Base-by-base conservation (phyloP, 2,329 filamentous ascomycete species). In the Shiraia bambusicola region DNA sequence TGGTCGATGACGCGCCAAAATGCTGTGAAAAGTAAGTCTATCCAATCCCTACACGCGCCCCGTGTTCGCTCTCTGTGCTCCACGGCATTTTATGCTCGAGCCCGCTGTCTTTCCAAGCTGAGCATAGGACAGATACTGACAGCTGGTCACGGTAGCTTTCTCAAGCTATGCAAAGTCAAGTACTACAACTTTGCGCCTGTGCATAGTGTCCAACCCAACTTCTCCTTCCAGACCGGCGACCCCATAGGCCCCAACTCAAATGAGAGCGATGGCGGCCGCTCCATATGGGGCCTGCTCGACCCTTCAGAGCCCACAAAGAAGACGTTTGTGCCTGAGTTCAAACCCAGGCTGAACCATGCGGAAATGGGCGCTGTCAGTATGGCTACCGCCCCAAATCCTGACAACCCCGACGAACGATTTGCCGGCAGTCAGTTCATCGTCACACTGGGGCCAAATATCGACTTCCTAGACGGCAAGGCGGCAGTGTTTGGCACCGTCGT, bases 171-270 rank as follows among this genome's bases (percentile, higher is more conserved):
- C 82, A 97, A 97, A 74, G 77, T 90, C 72, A 98, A 96, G 75
- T 98, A 97, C 75, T 98, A 96, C 82, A 97, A 97, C 75, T 97
- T 94, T 69, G 84, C 90, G 5, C 93, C 92, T 17, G 75, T 97
- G 40, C 88, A 96, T 73, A 90, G 86, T 54, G 82, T 98, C 27
- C 93, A 96, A 66, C 93, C 92, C 68, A 84, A 89, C 71, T 97
- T 96, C 72, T 95, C 91, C 47, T 95, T 95, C 71, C 92, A 97
- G 71, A 94, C 88, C 24, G 92, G 92, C 66, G 93, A 97, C 63
- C 92, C 92, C 10, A 83, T 97, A 38, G 92, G 93, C 10, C 92
- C 91, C 10, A 81, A 86, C 42, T 88, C 89, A 11, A 75, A 81
- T 56, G 82, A 90, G 33, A 95, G 91, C 58, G 89, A 97, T 80